Evolutionary conservation across 2,329 filamentous ascomycete species (phyloP).

Genomic region (Aspergillus unguis): DNA sequence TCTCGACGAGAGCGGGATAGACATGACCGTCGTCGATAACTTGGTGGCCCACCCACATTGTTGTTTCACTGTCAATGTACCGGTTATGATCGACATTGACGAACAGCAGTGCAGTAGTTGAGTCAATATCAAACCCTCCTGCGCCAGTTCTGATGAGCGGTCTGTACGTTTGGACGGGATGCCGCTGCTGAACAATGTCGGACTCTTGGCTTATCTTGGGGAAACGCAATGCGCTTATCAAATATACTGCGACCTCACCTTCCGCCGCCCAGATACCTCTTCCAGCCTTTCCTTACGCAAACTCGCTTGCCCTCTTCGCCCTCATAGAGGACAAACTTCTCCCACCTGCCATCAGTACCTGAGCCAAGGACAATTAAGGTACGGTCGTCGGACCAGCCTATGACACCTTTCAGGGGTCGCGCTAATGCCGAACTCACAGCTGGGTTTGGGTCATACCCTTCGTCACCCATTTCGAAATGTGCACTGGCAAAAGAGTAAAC

Average conservation of each 20-base stretch:
- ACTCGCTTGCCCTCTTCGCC: conserved; percentile 65
- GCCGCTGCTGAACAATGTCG: no score
- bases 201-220: no score
- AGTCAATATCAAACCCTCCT: no score
- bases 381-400: conserved; percentile 78
- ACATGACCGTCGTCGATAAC: conserved; percentile 30
- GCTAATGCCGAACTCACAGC: conserved; percentile 53
- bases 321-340: conserved; percentile 74
- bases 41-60: background rate
- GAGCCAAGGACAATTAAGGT: conserved; percentile 74
- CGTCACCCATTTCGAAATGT: conserved; percentile 80
- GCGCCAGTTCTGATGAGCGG: background rate
- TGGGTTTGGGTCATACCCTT: conserved; percentile 49
- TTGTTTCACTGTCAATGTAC: no score
- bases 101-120: background rate
- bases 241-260: conserved; percentile 18
- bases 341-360: conserved; percentile 78
- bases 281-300: conserved; percentile 75
- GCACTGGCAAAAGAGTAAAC: conserved; percentile 79
- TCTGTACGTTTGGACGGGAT: no score
- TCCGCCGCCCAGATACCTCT: conserved; percentile 62
- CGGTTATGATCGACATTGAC: background rate
- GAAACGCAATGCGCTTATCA: no score
- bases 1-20: conserved; percentile 29
- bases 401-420: conserved; percentile 71